Evolutionary conservation across 345 rosid genomes (phyloP), one percentile per base, ranked within the genome.

Genomic region (Brassica rapa): DNA sequence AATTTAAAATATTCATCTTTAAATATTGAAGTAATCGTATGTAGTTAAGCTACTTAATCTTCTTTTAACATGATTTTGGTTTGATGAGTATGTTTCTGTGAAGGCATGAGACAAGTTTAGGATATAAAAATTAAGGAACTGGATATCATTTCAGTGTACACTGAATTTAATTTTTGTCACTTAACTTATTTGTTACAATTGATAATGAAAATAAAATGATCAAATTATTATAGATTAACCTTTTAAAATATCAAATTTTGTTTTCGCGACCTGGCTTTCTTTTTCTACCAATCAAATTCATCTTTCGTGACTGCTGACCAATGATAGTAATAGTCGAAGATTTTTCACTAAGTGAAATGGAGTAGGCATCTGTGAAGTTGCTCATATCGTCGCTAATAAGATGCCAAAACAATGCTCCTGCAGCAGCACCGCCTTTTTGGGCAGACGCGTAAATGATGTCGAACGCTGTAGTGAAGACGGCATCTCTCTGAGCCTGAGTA

Each of bases 371-470:
- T 55, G 80, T 85, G 43, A 70, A 75, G 46, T 80, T 65, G 79
- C 78, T 85, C 98, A 94, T 88, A 43, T 88, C 93, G 74, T 84
- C 87, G 0, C 87, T 80, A 23, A 89, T 77, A 51, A 92, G 89
- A 64, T 92, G 98, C 98, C 98, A 94, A 83, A 94, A 92, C 85
- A 86, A 88, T 84, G 96, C 89, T 8, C 94, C 97, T 0, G 90
- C 87, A 0, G 89, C 96, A 6, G 96, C 86, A 53, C 97, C 97
- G 35, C 94, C 90, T 37, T 77, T 80, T 71, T 81, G 85, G 1
- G 97, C 97, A 0, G 98, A 94, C 2, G 80, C 78, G 72, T 86
- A 92, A 39, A 94, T 87, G 56, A 83, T 85, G 53, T 81, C 79
- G 73, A 83, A 90, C 46, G 89, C 85, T 4, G 82, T 77, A 46